Percentiles rank a stretch among this genome's conserved stretches.
These are phyloP conservation scores for Xylaria multiplex DNA, from an alignment of 2,329 filamentous ascomycete genomes.

Conservation along the genomic window DNA sequence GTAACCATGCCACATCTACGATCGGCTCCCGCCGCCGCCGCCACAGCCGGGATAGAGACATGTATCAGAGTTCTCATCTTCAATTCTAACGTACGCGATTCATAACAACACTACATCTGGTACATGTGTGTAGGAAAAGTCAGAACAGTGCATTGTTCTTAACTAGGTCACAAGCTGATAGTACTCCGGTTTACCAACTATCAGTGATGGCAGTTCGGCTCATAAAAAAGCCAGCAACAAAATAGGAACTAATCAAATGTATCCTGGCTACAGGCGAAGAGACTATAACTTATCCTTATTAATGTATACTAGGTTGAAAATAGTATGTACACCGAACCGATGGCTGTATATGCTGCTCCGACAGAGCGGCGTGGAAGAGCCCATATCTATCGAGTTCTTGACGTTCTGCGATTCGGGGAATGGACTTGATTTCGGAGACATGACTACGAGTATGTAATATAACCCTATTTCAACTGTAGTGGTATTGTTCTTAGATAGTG, in stretches of 20 bases:
- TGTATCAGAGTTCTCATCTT: not conserved
- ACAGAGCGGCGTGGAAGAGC: not conserved
- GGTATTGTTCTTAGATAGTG: too few species aligned
- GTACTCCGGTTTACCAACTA: not conserved
- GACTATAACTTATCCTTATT: not conserved
- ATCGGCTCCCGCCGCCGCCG: not conserved
- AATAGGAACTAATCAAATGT: not conserved
- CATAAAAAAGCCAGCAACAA: not conserved
- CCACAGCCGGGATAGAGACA: not conserved
- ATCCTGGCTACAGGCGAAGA: not conserved
- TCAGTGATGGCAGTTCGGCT: not conserved
- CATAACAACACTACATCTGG: not conserved
- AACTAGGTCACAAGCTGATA: not conserved
- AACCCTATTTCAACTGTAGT: too few species aligned
- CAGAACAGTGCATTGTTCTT: not conserved
- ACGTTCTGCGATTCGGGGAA: not conserved
- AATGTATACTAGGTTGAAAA: not conserved
- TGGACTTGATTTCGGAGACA: not conserved
- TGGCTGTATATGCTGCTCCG: not conserved
- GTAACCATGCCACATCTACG: slow-evolving; percentile 12
- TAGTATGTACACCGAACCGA: too few species aligned
- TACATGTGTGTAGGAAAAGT: not conserved
- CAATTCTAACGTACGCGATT: not conserved
- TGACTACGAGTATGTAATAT: not conserved
- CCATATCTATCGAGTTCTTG: not conserved